Evolutionary conservation across 768 basidiomycete species (phyloP), one percentile per base, ranked within the genome.

Genomic region (Cyclocybe aegerita): DNA sequence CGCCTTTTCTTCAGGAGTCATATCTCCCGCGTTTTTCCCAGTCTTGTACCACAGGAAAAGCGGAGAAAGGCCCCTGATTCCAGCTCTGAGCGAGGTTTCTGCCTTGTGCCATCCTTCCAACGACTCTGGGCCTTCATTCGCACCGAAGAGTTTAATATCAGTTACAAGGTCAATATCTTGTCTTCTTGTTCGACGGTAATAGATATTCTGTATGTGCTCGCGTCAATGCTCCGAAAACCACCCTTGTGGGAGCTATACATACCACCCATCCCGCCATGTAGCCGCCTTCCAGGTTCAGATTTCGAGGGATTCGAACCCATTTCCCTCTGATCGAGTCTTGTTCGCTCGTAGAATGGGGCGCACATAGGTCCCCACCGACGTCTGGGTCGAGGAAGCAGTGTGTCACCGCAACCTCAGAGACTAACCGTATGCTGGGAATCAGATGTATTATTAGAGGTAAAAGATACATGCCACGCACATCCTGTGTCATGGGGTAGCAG

Each of bases 261-360:
- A 91, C 83, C 60, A 90, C 66, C 59, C 76, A 83, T 70, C 75
- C 71, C 45, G 70, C 60, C 72, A 86, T 17, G 80, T 65, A 50
- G 73, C 86, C 58, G 63, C 69, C 73, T 78, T 81, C 73, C 32
- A 73, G 56, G 62, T 94, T 94, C 32, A 98, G 67, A 70, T 98
- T 88, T 39, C 82, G 77, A 35, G 83, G 83, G 9, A 99, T 86
- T 10, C 88, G 82, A 1, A 96, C 92, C 96, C 96, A 99, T 59
- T 86, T 90, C 0, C 89, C 89, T 56, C 79, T 83, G 58, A 84
- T 79, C 4, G 86, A 84, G 62, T 93, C 89, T 42, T 86, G 67
- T 61, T 90, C 87, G 9, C 74, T 71, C 1, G 83, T 91, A 1
- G 86, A 79, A 1, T 74, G 65, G 0, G 94, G 94, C 0, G 69